Evolutionary conservation across 2,329 filamentous ascomycete species (phyloP).

Genomic region (Diaporthe sp.): DNA sequence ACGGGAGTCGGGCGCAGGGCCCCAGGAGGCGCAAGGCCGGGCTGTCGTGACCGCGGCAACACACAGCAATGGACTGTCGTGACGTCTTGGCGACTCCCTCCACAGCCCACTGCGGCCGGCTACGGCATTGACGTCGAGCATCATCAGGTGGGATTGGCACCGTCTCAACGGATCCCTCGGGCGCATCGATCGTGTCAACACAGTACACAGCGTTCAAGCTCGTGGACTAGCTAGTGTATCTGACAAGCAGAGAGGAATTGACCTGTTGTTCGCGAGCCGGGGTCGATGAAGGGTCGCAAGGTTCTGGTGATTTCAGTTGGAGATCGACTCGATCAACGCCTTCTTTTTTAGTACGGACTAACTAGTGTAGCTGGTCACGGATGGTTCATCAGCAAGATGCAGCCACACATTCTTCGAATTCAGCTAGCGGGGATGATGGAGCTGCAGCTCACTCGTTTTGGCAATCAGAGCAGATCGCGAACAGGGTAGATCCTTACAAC

Average conservation of each 20-base stretch:
- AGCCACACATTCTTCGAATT: slow-evolving; percentile 25
- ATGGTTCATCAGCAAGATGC: slow-evolving; percentile 37
- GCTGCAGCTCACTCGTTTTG: slow-evolving; percentile 38
- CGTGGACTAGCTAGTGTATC: neutral
- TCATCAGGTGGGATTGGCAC: neutral
- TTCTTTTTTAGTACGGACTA: slow-evolving; percentile 25
- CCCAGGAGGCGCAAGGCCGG: neutral
- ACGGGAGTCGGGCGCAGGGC: slow-evolving; percentile 1
- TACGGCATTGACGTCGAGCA: neutral
- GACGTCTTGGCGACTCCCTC: slow-evolving; percentile 7
- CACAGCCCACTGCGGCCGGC: slow-evolving; percentile 1
- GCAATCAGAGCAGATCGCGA: slow-evolving; percentile 29
- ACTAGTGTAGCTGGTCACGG: slow-evolving; percentile 21
- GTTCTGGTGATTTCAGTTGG: slow-evolving; percentile 9
- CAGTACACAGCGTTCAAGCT: neutral
- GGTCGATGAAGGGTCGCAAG: neutral
- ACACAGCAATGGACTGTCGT: slow-evolving; percentile 11
- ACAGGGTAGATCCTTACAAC: slow-evolving; percentile 38
- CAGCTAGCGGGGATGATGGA: slow-evolving; percentile 36
- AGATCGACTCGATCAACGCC: slow-evolving; percentile 30
- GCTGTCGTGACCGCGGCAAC: slow-evolving; percentile 3
- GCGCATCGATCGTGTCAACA: neutral
- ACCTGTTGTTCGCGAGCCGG: neutral
- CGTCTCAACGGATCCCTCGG: neutral
- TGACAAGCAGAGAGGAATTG: neutral